These are phyloP conservation scores for Quercus cerris DNA, from an alignment of 306 rosid genomes.

Conservation along the genomic window DNA sequence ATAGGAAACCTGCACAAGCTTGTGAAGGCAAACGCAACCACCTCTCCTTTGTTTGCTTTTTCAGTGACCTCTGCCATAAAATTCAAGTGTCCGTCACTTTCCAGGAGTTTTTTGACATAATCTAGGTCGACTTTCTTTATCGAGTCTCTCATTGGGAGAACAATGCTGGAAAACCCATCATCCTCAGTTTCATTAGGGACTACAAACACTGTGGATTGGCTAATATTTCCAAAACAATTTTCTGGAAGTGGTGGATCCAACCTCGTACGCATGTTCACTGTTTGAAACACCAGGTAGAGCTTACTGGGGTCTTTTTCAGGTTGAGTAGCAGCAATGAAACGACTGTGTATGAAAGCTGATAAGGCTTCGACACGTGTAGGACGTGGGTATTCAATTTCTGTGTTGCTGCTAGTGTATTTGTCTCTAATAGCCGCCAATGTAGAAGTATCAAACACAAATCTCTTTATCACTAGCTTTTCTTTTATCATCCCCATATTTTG, in stretches of 20 bases:
- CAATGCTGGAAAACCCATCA: conserved; percentile 5
- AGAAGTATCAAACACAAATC: conserved; percentile 39
- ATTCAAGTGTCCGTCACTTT: conserved; percentile 16
- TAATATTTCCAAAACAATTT: conserved; percentile 36
- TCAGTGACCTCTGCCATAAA: conserved; percentile 5
- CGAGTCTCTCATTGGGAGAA: conserved; percentile 28
- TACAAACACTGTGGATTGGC: not conserved
- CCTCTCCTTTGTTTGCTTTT: conserved; percentile 26
- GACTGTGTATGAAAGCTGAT: conserved; percentile 54
- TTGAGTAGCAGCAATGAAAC: conserved; percentile 34
- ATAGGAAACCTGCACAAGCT: conserved; percentile 46
- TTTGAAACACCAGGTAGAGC: conserved; percentile 24
- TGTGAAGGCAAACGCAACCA: conserved; percentile 31
- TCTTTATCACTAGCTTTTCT: conserved; percentile 34
- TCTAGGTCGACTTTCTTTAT: conserved; percentile 28
- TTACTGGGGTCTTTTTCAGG: not conserved
- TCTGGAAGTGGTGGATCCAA: conserved; percentile 36
- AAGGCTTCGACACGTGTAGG: conserved; percentile 58
- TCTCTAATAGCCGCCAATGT: conserved; percentile 33
- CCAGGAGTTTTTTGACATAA: conserved; percentile 14
- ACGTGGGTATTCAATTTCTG: not conserved
- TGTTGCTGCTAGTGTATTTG: conserved; percentile 9
- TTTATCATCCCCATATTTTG: conserved; percentile 21
- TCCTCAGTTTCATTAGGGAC: not conserved
- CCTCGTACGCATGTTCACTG: conserved; percentile 48